A percentile compares a stretch with the other conserved stretches of the same genome.
Conservation (phyloP, 441 rosid genomes). For the Metrosideros polymorpha region DNA sequence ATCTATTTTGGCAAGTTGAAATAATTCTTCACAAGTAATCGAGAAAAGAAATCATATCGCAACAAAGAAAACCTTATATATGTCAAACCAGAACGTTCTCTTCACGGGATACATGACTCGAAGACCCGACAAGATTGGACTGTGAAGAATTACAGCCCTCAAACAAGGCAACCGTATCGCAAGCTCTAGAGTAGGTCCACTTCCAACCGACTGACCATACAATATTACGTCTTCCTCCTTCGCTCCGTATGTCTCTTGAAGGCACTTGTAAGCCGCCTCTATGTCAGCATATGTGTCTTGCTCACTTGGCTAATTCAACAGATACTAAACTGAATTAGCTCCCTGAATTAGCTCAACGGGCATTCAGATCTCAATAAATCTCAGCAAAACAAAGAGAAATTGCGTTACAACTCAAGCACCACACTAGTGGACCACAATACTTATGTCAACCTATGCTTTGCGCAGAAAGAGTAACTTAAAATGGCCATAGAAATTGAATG, state of each 20-base stretch:
- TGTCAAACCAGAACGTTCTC: constrained; percentile 49
- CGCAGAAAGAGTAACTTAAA: not conserved
- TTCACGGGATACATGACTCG: constrained; percentile 48
- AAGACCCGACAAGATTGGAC: constrained; percentile 46
- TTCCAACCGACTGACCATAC: constrained; percentile 52
- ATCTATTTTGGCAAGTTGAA: not conserved
- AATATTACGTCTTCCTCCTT: constrained; percentile 36
- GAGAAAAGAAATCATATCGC: not conserved
- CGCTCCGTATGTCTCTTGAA: constrained; percentile 25
- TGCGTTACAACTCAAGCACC: not conserved
- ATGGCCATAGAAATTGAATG: not conserved
- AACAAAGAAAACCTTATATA: constrained; percentile 29
- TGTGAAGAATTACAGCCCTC: constrained; percentile 49
- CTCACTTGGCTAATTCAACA: constrained; percentile 30
- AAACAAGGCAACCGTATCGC: constrained; percentile 37
- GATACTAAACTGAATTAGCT: not conserved
- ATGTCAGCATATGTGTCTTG: constrained; percentile 59
- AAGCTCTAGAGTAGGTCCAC: constrained; percentile 50
- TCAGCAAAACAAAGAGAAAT: not conserved
- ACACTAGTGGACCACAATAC: not conserved
- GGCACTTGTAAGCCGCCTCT: constrained; percentile 39
- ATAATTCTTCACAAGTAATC: not conserved
- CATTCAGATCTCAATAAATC: not conserved
- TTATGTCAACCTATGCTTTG: not conserved
- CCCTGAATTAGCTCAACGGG: not conserved